Evolutionary conservation across 371 early-diverging fungal genomes (phyloP).

Genomic region (Mucor mucedo): DNA sequence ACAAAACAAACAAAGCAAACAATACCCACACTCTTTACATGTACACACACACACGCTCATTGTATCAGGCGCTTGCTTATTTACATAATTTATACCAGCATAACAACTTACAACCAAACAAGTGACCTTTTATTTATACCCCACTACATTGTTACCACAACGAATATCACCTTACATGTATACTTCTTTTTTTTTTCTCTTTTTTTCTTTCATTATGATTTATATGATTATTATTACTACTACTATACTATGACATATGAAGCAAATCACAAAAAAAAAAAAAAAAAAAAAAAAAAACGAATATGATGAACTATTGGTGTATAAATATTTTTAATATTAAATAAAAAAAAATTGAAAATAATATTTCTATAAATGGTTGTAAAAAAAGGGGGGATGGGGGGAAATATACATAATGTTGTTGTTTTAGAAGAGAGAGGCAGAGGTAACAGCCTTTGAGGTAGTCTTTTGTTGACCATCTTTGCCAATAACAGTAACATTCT

Average conservation of each 20-base stretch:
- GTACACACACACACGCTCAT: neutral
- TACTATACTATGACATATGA: neutral
- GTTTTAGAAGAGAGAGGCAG: conserved; percentile 35
- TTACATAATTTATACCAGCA: neutral
- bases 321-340: conserved; percentile 3
- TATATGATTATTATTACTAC: conserved; percentile 3
- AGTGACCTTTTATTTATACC: conserved; percentile 1
- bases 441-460: conserved; percentile 30
- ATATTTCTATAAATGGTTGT: neutral
- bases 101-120: neutral
- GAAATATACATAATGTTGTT: conserved; percentile 6
- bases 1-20: neutral
- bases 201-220: neutral
- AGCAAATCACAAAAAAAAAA: conserved; percentile 1
- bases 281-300: neutral
- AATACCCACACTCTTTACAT: neutral
- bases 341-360: conserved; percentile 8
- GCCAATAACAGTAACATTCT: conserved; percentile 66
- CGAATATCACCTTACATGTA: neutral
- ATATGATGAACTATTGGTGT: conserved; percentile 6
- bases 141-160: conserved; percentile 2
- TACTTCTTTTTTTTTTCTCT: too few relatives aligned
- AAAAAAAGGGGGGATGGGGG: neutral
- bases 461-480: conserved; percentile 60
- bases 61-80: neutral